A percentile compares a stretch with the other conserved stretches of the same genome.
Evolutionary conservation across 2,329 filamentous ascomycete genomes (phyloP).

Genomic region (Cyphellophora attinorum): DNA sequence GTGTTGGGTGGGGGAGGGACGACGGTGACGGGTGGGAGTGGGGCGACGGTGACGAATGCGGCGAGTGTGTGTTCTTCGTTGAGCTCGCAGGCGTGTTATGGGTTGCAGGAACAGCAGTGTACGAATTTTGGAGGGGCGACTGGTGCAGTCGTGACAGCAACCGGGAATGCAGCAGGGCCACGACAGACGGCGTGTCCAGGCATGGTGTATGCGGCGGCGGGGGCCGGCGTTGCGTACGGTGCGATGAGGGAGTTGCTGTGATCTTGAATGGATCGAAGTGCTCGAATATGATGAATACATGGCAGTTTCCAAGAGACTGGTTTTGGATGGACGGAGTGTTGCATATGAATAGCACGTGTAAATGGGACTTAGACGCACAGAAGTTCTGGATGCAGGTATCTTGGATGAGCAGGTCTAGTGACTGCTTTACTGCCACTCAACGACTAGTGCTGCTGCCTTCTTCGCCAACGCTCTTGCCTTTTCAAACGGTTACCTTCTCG

Average conservation of each 20-base stretch:
- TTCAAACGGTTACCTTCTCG: no score
- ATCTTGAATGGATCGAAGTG: no score
- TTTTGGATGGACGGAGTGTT: no score
- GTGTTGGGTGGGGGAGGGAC: slow-evolving; percentile 38
- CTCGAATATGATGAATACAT: no score
- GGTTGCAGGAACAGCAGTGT: slow-evolving; percentile 20
- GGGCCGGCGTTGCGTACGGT: slow-evolving; percentile 33
- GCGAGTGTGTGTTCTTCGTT: slow-evolving; percentile 37
- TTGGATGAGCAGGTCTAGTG: no score
- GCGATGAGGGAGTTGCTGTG: slow-evolving; percentile 26
- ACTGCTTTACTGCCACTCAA: no score
- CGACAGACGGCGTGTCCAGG: slow-evolving; percentile 21
- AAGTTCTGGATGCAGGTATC: no score
- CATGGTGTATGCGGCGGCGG: slow-evolving; percentile 32
- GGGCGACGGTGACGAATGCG: slow-evolving; percentile 31
- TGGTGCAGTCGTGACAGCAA: not conserved
- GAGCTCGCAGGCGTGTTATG: slow-evolving; percentile 38
- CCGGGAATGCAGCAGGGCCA: slow-evolving; percentile 11
- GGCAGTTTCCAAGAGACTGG: no score
- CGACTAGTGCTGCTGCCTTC: no score
- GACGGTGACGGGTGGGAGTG: slow-evolving; percentile 23
- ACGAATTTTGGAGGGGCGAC: not conserved
- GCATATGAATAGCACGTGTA: no score
- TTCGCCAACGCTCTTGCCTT: no score
- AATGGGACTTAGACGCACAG: no score